Conservation (phyloP, 192 early-diverging fungal genomes). For the Helicostylum pulchrum region DNA sequence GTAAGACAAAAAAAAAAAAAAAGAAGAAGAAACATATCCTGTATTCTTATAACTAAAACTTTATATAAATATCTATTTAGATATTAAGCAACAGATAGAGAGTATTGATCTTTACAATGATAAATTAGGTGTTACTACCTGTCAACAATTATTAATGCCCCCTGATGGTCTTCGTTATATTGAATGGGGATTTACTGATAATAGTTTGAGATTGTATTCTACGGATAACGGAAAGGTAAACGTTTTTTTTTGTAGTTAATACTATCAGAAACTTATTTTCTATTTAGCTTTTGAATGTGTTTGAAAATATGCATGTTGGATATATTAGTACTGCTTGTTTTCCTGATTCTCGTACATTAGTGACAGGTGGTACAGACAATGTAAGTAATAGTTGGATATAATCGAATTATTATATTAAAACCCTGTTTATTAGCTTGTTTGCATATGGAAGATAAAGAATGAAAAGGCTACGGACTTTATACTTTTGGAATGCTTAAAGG, state of each 20-base stretch:
- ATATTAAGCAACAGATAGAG: constrained; percentile 50
- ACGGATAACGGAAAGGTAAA: constrained; percentile 51
- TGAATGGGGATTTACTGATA: constrained; percentile 65
- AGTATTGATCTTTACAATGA: constrained; percentile 47
- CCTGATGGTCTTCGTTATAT: constrained; percentile 48
- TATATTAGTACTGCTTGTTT: constrained; percentile 56
- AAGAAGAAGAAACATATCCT: background rate
- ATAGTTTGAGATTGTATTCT: constrained; percentile 51
- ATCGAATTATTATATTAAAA: background rate
- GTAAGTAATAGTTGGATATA: constrained; percentile 20
- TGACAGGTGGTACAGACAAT: constrained; percentile 56
- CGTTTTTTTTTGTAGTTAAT: too few relatives aligned
- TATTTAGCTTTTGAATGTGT: constrained; percentile 46
- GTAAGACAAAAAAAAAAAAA: constrained; percentile 21
- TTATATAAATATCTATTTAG: constrained; percentile 19
- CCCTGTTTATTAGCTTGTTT: constrained; percentile 43
- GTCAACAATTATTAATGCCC: constrained; percentile 42
- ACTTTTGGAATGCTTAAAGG: constrained; percentile 53
- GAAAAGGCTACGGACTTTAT: constrained; percentile 44
- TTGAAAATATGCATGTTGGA: constrained; percentile 60
- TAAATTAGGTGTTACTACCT: constrained; percentile 38
- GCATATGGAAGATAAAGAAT: constrained; percentile 54
- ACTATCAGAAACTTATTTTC: background rate
- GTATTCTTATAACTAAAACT: background rate
- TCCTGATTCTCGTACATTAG: constrained; percentile 56